A percentile compares a stretch with the other conserved stretches of the same genome.
Evolutionary conservation across 1,139 yeast species (phyloP).

Genomic region (Pneumocystis oryctolagi): DNA sequence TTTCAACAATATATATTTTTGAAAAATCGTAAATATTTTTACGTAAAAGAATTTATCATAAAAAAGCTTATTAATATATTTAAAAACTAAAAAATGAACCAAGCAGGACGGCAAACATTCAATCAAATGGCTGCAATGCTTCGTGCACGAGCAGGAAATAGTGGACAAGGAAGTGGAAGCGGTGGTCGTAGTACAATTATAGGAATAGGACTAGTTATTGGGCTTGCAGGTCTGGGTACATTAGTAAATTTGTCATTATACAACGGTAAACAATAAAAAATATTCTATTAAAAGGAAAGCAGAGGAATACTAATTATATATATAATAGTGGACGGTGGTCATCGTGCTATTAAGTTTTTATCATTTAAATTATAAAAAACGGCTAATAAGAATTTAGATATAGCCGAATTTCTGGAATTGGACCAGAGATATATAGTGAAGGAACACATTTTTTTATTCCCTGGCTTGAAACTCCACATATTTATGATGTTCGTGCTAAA

Average conservation of each 20-base stretch:
- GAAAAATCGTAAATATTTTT: neutral
- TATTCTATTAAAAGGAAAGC: neutral
- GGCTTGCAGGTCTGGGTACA: neutral
- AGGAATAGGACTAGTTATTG: neutral
- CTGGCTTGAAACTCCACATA: conserved; percentile 85
- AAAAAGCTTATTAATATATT: neutral
- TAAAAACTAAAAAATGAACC: neutral
- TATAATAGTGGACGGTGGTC: conserved; percentile 93
- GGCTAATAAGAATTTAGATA: conserved; percentile 25
- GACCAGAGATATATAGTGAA: conserved; percentile 71
- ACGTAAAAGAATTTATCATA: neutral
- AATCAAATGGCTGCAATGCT: neutral
- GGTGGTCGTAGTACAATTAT: neutral
- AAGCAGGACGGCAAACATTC: neutral
- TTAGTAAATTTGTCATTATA: neutral
- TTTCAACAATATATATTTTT: too few species aligned
- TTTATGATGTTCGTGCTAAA: conserved; percentile 91
- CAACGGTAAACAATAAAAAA: neutral
- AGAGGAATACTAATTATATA: neutral
- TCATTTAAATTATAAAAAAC: neutral
- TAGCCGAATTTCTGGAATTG: conserved; percentile 76
- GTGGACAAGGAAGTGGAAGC: neutral
- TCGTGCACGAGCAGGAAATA: neutral
- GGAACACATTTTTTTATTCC: conserved; percentile 93
- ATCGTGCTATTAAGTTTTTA: conserved; percentile 61